phyloP scores from a whole-genome alignment of 73 alveolate species.

The Paramecium primaurelia region DNA sequence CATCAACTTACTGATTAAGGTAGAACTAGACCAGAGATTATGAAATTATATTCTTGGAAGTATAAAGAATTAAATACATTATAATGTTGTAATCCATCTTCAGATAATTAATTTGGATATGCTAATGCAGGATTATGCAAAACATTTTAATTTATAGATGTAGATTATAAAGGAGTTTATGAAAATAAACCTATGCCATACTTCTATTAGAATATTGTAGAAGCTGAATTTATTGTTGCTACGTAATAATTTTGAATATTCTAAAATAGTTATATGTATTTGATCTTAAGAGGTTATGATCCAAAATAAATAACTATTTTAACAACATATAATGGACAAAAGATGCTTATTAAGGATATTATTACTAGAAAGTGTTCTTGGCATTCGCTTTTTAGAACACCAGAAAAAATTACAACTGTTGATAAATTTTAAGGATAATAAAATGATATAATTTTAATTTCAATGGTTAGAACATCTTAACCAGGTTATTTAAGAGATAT shows the following conservation, averaged over 20 bases:
- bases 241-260: not conserved
- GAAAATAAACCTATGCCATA: slow-evolving; percentile 67
- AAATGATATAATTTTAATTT: slow-evolving; percentile 67
- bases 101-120: slow-evolving; percentile 33
- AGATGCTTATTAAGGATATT: slow-evolving; percentile 71
- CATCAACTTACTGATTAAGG: slow-evolving; percentile 69
- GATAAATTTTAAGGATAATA: slow-evolving; percentile 82
- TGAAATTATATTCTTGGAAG: slow-evolving; percentile 71
- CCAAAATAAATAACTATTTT: slow-evolving; percentile 67
- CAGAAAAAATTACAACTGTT: slow-evolving; percentile 68
- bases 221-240: slow-evolving; percentile 41
- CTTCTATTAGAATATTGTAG: slow-evolving; percentile 74
- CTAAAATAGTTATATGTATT: slow-evolving; percentile 64
- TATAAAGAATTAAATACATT: slow-evolving; percentile 56
- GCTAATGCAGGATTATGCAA: slow-evolving; percentile 61
- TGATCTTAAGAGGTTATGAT: slow-evolving; percentile 68
- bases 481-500: slow-evolving; percentile 78
- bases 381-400: slow-evolving; percentile 65
- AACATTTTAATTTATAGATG: slow-evolving; percentile 70
- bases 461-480: slow-evolving; percentile 71
- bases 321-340: slow-evolving; percentile 75
- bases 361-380: slow-evolving; percentile 70
- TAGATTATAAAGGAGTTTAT: slow-evolving; percentile 63
- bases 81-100: not conserved
- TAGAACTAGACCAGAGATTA: slow-evolving; percentile 73